Conservation (phyloP, 1,284 basidiomycete species). For the Trichosporon inkin region DNA sequence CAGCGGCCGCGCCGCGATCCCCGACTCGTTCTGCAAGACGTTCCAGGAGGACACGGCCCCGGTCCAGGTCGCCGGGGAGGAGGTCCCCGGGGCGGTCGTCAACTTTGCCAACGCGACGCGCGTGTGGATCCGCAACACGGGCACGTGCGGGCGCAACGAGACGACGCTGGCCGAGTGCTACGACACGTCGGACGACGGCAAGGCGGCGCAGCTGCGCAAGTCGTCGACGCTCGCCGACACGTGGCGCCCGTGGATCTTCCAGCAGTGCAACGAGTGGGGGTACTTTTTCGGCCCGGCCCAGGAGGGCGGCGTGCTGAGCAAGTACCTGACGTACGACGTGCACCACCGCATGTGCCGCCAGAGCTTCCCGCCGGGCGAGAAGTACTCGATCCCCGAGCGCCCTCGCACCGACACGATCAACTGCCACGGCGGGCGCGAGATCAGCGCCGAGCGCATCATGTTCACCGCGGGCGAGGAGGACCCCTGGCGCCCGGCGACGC, state of each 20-base stretch:
- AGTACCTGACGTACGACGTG: slow-evolving; percentile 70
- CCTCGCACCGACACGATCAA: slow-evolving; percentile 81
- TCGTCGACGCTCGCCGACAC: slow-evolving; percentile 58
- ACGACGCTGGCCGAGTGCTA: slow-evolving; percentile 71
- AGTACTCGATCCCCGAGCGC: slow-evolving; percentile 64
- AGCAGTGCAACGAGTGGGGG: slow-evolving; percentile 87
- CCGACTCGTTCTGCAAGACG: slow-evolving; percentile 71
- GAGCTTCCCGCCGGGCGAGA: slow-evolving; percentile 73
- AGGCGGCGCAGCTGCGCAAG: slow-evolving; percentile 60
- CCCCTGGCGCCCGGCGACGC: slow-evolving; percentile 75
- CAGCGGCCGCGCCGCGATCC: slow-evolving; percentile 38
- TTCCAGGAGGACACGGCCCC: slow-evolving; percentile 51
- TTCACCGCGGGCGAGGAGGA: slow-evolving; percentile 63
- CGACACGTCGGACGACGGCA: slow-evolving; percentile 63
- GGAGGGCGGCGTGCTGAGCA: slow-evolving; percentile 36
- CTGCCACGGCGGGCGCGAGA: slow-evolving; percentile 66
- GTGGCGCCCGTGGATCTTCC: slow-evolving; percentile 87
- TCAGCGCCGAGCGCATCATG: slow-evolving; percentile 71
- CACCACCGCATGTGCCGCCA: slow-evolving; percentile 74
- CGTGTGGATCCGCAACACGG: slow-evolving; percentile 21
- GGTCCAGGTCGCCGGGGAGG: slow-evolving; percentile 29
- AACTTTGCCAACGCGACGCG: slow-evolving; percentile 71
- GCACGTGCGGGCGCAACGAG: slow-evolving; percentile 64
- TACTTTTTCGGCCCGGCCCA: slow-evolving; percentile 61
- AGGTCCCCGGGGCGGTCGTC: slow-evolving; percentile 53